A percentile compares a stretch with the other conserved stretches of the same genome.
These are phyloP conservation scores for Schizophyllum commune DNA, from an alignment of 1,284 basidiomycete genomes.

Conservation along the genomic window DNA sequence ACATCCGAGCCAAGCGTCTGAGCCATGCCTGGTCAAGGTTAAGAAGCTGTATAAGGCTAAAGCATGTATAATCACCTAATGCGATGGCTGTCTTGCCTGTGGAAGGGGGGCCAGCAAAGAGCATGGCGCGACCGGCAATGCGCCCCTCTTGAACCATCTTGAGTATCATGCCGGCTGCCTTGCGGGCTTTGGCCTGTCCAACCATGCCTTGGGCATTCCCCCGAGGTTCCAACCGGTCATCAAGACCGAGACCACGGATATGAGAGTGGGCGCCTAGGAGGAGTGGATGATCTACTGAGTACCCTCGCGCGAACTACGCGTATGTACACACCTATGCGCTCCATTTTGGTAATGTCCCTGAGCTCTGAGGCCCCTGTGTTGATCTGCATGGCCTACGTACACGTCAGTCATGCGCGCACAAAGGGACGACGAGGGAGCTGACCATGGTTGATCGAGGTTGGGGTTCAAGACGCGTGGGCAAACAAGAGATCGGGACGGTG, in stretches of 20 bases:
- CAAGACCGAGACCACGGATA: slow-evolving; percentile 90
- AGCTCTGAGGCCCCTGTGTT: slow-evolving; percentile 68
- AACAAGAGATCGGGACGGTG: background rate
- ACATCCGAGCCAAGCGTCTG: slow-evolving; percentile 91
- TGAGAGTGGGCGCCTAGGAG: slow-evolving; percentile 89
- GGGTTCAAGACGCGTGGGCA: background rate
- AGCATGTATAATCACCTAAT: slow-evolving; percentile 59
- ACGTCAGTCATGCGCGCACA: background rate
- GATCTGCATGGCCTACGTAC: slow-evolving; percentile 55
- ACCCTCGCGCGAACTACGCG: background rate
- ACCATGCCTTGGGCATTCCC: slow-evolving; percentile 93
- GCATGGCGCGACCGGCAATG: slow-evolving; percentile 91
- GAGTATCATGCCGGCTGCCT: slow-evolving; percentile 94
- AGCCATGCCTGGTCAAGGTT: slow-evolving; percentile 71
- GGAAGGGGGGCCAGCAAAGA: slow-evolving; percentile 94
- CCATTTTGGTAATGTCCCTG: slow-evolving; percentile 91
- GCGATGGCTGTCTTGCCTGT: slow-evolving; percentile 98
- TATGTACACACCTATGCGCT: slow-evolving; percentile 72
- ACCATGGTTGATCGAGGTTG: slow-evolving; percentile 11
- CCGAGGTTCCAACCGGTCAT: slow-evolving; percentile 86
- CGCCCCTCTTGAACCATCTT: slow-evolving; percentile 96
- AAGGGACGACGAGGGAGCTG: background rate
- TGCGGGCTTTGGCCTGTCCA: slow-evolving; percentile 90
- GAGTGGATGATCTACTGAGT: background rate
- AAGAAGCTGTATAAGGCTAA: background rate